A percentile compares a stretch with the other conserved stretches of the same genome.
Evolutionary conservation across 371 early-diverging fungal genomes (phyloP).

Genomic region (Entomophthora muscae): DNA sequence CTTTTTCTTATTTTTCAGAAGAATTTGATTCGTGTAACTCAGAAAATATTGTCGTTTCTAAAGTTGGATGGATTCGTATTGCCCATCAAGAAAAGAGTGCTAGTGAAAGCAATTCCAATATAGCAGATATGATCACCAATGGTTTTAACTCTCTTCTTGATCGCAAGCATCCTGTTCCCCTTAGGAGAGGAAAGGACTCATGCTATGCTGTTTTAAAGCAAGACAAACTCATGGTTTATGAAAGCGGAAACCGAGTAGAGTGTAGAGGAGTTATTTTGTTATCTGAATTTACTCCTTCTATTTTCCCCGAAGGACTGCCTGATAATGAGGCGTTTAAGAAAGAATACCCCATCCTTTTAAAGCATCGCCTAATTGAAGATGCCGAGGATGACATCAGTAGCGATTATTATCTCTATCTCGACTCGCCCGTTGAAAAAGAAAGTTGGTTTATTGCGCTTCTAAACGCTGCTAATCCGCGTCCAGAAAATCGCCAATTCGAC

Average conservation of each 20-base stretch:
- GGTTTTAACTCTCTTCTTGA: constrained; percentile 12
- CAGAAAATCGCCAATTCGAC: constrained; percentile 13
- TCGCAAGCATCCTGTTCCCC: constrained; percentile 10
- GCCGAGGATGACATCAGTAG: constrained; percentile 10
- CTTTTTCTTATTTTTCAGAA: neutral
- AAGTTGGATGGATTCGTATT: constrained; percentile 1
- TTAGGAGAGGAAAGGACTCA: constrained; percentile 22
- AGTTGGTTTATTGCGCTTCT: constrained; percentile 50
- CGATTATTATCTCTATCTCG: constrained; percentile 32
- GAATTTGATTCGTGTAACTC: neutral
- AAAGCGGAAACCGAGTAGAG: constrained; percentile 58
- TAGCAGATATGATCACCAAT: neutral
- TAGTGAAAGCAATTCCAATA: neutral
- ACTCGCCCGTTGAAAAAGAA: constrained; percentile 59
- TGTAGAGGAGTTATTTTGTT: constrained; percentile 57
- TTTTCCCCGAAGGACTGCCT: constrained; percentile 36
- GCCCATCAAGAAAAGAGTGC: neutral
- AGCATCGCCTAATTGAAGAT: constrained; percentile 12
- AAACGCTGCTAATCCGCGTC: constrained; percentile 13
- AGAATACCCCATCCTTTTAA: constrained; percentile 28
- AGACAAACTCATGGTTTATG: constrained; percentile 64
- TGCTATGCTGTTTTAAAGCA: constrained; percentile 64
- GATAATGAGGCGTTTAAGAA: constrained; percentile 38
- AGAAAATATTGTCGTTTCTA: neutral
- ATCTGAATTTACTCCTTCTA: constrained; percentile 36